These are phyloP conservation scores for Ceratocystis albifundus DNA, from an alignment of 2,329 filamentous ascomycete genomes.

Conservation along the genomic window DNA sequence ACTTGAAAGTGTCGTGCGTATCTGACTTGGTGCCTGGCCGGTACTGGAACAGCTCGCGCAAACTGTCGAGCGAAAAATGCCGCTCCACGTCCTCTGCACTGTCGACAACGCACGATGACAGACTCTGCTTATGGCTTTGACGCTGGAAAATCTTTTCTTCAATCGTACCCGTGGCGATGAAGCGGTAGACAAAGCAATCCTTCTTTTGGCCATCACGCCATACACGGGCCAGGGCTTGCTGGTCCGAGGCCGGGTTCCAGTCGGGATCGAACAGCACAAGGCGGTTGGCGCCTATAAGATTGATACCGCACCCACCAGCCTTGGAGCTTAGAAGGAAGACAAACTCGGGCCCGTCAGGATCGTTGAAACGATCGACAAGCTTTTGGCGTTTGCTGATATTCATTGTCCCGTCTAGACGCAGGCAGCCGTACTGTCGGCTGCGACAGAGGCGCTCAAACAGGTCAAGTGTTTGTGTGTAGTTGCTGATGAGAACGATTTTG, in stretches of 20 bases:
- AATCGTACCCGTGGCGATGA: slow-evolving; percentile 94
- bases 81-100: slow-evolving; percentile 93
- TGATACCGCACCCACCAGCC: slow-evolving; percentile 90
- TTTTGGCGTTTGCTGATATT: slow-evolving; percentile 95
- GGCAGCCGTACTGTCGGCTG: slow-evolving; percentile 66
- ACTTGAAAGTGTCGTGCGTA: slow-evolving; percentile 98
- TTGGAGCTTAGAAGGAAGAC: slow-evolving; percentile 95
- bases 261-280: slow-evolving; percentile 93
- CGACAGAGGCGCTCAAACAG: slow-evolving; percentile 88
- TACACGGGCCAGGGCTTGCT: slow-evolving; percentile 90
- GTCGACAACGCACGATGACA: slow-evolving; percentile 93
- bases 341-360: slow-evolving; percentile 80
- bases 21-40: slow-evolving; percentile 74
- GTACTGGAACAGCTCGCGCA: slow-evolving; percentile 92
- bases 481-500: slow-evolving; percentile 98
- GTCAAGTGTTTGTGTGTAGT: slow-evolving; percentile 93
- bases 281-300: slow-evolving; percentile 86
- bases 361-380: slow-evolving; percentile 94
- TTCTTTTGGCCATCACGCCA: slow-evolving; percentile 99
- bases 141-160: slow-evolving; percentile 99
- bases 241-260: slow-evolving; percentile 96
- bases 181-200: slow-evolving; percentile 98
- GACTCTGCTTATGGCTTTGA: slow-evolving; percentile 92
- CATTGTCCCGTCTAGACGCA: slow-evolving; percentile 94
- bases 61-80: slow-evolving; percentile 83